phyloP scores from a whole-genome alignment of 116 monocot genomes.

The Cymodocea nodosa region DNA sequence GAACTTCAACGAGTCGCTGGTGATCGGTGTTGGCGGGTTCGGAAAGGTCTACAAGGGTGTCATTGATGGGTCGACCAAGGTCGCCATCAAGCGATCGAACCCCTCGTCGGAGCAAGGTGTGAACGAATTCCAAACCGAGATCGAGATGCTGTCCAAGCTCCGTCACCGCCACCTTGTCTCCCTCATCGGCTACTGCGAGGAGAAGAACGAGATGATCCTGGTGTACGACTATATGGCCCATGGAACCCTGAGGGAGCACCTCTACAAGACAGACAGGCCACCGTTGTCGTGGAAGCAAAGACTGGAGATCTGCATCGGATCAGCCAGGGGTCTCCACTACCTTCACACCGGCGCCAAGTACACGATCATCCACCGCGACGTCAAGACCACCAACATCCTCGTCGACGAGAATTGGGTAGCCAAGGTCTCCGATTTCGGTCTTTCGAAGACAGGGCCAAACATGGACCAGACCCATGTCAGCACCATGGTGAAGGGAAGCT shows the following conservation, averaged over 20 bases:
- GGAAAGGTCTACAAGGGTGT: constrained; percentile 63
- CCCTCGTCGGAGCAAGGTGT: constrained; percentile 62
- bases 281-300: constrained; percentile 72
- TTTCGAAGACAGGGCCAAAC: constrained; percentile 66
- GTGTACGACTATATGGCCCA: constrained; percentile 71
- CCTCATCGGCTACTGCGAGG: constrained; percentile 62
- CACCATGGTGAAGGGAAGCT: constrained; percentile 94
- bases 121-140: constrained; percentile 63
- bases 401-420: constrained; percentile 81
- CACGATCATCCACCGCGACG: constrained; percentile 95
- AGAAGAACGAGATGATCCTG: constrained; percentile 13
- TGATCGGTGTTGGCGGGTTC: constrained; percentile 72
- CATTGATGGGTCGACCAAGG: constrained; percentile 34
- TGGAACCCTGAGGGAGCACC: constrained; percentile 77
- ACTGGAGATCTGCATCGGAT: constrained; percentile 77
- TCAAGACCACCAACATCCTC: constrained; percentile 95
- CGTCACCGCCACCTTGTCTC: constrained; percentile 63
- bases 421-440: constrained; percentile 91
- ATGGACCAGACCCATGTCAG: constrained; percentile 76
- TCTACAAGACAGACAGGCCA: constrained; percentile 54
- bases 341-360: constrained; percentile 93
- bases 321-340: constrained; percentile 82
- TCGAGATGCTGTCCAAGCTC: constrained; percentile 75
- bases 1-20: constrained; percentile 58
- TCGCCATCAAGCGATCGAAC: constrained; percentile 61